Evolutionary conservation across 805 yeast genomes (phyloP).

Genomic region (Clavispora asparagi): DNA sequence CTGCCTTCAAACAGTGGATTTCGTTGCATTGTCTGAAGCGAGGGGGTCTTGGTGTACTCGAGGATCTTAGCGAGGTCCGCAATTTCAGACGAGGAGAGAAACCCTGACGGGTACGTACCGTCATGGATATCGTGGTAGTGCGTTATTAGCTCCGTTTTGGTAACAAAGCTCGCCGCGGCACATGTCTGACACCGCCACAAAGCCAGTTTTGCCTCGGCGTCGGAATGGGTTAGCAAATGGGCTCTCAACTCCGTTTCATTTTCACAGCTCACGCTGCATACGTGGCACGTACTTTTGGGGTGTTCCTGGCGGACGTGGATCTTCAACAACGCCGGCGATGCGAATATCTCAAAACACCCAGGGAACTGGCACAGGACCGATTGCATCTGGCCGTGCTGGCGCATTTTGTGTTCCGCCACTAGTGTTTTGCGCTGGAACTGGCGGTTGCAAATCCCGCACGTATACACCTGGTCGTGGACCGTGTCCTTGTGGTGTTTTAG

Average conservation of each 20-base stretch:
- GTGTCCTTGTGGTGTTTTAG: constrained; percentile 65
- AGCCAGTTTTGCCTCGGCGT: constrained; percentile 25
- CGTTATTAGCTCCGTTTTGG: constrained; percentile 48
- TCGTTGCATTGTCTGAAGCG: constrained; percentile 7
- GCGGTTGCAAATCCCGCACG: constrained; percentile 61
- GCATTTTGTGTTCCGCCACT: constrained; percentile 60
- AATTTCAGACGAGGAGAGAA: constrained; percentile 22
- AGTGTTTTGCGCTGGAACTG: constrained; percentile 59
- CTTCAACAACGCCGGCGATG: constrained; percentile 70
- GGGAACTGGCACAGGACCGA: constrained; percentile 58
- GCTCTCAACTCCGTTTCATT: constrained; percentile 65
- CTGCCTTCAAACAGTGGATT: not conserved
- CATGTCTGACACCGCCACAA: constrained; percentile 67
- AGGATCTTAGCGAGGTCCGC: constrained; percentile 18
- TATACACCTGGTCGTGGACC: constrained; percentile 52
- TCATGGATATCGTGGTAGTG: constrained; percentile 56
- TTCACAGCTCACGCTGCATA: constrained; percentile 69
- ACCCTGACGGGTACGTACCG: constrained; percentile 29
- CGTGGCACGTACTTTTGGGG: constrained; percentile 57
- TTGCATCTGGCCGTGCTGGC: constrained; percentile 54
- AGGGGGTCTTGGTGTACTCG: constrained; percentile 9
- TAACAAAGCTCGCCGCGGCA: constrained; percentile 39
- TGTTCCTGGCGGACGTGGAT: constrained; percentile 68
- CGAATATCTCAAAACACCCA: constrained; percentile 56
- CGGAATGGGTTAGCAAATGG: constrained; percentile 70